Conservation (phyloP, 495 filamentous ascomycete genomes). For the Clohesyomyces aquaticus region DNA sequence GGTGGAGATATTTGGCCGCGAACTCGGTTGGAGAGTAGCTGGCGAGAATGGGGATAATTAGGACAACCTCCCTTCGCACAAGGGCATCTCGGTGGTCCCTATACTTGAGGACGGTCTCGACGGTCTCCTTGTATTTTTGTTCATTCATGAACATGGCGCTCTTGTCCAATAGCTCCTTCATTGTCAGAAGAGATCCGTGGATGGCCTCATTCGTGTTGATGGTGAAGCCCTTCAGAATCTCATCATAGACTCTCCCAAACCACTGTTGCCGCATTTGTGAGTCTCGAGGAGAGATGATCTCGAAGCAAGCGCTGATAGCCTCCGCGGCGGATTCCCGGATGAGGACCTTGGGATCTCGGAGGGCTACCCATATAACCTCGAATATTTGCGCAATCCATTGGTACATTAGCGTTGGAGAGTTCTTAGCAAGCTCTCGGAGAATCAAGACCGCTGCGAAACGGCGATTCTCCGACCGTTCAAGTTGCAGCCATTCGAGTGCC, state of each 20-base stretch:
- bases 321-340: slow-evolving; percentile 91
- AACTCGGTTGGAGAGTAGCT: slow-evolving; percentile 90
- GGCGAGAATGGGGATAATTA: slow-evolving; percentile 89
- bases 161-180: slow-evolving; percentile 87
- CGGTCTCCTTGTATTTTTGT: slow-evolving; percentile 69
- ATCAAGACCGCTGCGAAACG: slow-evolving; percentile 90
- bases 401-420: slow-evolving; percentile 92
- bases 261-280: slow-evolving; percentile 78
- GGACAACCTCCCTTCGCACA: slow-evolving; percentile 84
- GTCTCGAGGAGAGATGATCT: slow-evolving; percentile 90
- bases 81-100: slow-evolving; percentile 88
- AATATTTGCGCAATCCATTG: slow-evolving; percentile 87
- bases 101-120: slow-evolving; percentile 85
- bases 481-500: slow-evolving; percentile 92
- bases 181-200: slow-evolving; percentile 86
- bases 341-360: slow-evolving; percentile 83
- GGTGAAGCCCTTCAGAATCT: slow-evolving; percentile 77
- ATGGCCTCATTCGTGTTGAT: slow-evolving; percentile 78
- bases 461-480: slow-evolving; percentile 89
- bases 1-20: slow-evolving; percentile 77
- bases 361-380: slow-evolving; percentile 91
- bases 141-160: slow-evolving; percentile 99
- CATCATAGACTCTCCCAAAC: slow-evolving; percentile 85
- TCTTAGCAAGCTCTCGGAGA: slow-evolving; percentile 83
- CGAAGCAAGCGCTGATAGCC: slow-evolving; percentile 88